Evolutionary conservation across 2,329 filamentous ascomycete species (phyloP).

Genomic region (Erysiphe pulchra): DNA sequence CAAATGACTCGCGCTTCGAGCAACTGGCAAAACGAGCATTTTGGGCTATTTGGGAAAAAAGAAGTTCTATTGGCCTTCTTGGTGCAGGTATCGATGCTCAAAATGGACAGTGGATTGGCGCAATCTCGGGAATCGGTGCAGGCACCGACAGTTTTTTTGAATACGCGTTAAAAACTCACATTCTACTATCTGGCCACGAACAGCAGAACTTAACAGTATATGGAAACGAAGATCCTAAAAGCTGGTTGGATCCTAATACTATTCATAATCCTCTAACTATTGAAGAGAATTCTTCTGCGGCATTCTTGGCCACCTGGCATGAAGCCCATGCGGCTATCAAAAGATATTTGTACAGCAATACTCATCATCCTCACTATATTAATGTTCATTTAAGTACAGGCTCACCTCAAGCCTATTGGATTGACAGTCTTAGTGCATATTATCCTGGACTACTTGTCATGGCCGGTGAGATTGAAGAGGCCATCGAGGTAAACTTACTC

Average conservation of each 20-base stretch:
- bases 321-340: conserved; percentile 70
- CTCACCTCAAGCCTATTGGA: conserved; percentile 74
- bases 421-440: conserved; percentile 86
- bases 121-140: conserved; percentile 82
- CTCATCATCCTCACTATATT: conserved; percentile 76
- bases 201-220: conserved; percentile 22
- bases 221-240: conserved; percentile 6
- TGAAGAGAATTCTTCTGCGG: conserved; percentile 44
- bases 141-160: conserved; percentile 98
- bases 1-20: conserved; percentile 71
- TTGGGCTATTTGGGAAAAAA: conserved; percentile 82
- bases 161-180: conserved; percentile 84
- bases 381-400: conserved; percentile 77
- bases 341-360: conserved; percentile 64
- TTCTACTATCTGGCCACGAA: conserved; percentile 57
- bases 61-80: conserved; percentile 66
- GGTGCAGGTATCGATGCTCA: conserved; percentile 85
- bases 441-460: conserved; percentile 74
- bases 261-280: conserved; percentile 32
- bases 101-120: conserved; percentile 65
- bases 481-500: conserved; percentile 67
- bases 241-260: conserved; percentile 36
- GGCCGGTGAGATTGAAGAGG: conserved; percentile 75
- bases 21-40: conserved; percentile 75
- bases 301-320: conserved; percentile 64